Evolutionary conservation across 106 monocot genomes (phyloP).

Genomic region (Xerophyta viscosa): DNA sequence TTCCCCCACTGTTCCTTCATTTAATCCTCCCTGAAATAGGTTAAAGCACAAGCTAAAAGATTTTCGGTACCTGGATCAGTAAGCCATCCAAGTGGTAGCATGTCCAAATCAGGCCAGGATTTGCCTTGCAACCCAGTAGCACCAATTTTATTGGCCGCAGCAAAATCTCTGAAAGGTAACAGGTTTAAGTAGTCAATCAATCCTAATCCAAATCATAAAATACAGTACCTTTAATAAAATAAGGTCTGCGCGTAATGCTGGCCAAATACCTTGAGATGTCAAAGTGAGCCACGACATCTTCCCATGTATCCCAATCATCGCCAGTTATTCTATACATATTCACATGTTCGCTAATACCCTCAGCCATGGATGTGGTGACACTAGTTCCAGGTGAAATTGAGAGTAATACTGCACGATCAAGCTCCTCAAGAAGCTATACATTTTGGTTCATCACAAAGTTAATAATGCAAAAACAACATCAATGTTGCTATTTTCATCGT

Average conservation of each 20-base stretch:
- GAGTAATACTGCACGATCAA: conserved; percentile 57
- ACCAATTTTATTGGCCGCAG: conserved; percentile 62
- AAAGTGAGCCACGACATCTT: conserved; percentile 71
- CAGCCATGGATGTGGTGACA: conserved; percentile 54
- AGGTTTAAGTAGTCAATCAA: background rate
- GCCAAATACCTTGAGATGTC: conserved; percentile 54
- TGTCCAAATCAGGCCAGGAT: conserved; percentile 98
- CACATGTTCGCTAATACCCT: conserved; percentile 38
- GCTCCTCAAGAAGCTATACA: conserved; percentile 51
- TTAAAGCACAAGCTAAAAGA: too few relatives aligned
- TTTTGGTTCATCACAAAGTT: background rate
- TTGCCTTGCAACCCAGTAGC: conserved; percentile 59
- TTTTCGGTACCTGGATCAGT: conserved; percentile 88
- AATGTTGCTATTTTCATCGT: too few relatives aligned
- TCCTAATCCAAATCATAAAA: too few relatives aligned
- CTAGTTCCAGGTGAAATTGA: conserved; percentile 79
- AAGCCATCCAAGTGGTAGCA: conserved; percentile 97
- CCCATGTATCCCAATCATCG: conserved; percentile 95
- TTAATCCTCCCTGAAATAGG: too few relatives aligned
- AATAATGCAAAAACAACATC: too few relatives aligned
- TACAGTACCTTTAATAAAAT: too few relatives aligned
- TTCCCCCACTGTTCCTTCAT: too few relatives aligned
- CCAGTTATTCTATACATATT: conserved; percentile 92
- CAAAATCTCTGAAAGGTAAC: conserved; percentile 46
- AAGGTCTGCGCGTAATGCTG: too few relatives aligned